Evolutionary conservation across 2,329 filamentous ascomycete genomes (phyloP).

Genomic region (Alternaria angustiovoidea): DNA sequence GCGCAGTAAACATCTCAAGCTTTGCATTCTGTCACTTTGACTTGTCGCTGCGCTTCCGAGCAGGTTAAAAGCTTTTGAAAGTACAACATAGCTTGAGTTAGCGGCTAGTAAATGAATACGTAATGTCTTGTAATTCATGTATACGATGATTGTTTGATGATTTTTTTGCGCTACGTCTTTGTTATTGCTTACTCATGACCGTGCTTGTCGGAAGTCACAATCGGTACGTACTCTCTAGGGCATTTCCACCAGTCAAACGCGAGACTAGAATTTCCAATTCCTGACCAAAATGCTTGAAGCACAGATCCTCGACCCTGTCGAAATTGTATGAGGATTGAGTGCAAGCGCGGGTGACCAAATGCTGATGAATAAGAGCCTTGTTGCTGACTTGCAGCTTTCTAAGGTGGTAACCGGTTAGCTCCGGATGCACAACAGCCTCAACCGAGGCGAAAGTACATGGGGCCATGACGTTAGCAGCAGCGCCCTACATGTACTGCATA

Average conservation of each 20-base stretch:
- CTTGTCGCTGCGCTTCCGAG: not conserved
- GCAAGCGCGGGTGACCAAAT: slow-evolving; percentile 11
- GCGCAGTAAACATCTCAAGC: slow-evolving; percentile 9
- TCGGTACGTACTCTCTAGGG: not conserved
- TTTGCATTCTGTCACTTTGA: not conserved
- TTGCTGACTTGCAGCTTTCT: slow-evolving; percentile 28
- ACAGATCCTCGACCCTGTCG: not conserved
- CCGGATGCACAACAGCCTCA: slow-evolving; percentile 16
- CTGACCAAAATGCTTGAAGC: slow-evolving; percentile 17
- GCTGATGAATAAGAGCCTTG: slow-evolving; percentile 31
- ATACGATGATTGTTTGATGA: not conserved
- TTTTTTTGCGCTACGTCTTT: not conserved
- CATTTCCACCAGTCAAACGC: not conserved
- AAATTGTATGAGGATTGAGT: not conserved
- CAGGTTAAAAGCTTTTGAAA: not conserved
- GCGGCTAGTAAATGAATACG: not conserved
- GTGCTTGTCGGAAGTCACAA: not conserved
- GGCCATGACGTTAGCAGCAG: not conserved
- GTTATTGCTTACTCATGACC: not conserved
- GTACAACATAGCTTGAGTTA: not conserved
- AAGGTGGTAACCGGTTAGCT: slow-evolving; percentile 17
- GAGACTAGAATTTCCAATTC: slow-evolving; percentile 12
- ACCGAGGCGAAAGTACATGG: slow-evolving; percentile 21
- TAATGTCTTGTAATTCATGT: not conserved
- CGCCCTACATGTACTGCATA: not conserved